Evolutionary conservation across 805 yeast genomes (phyloP).

Genomic region (Lipomyces orientalis): DNA sequence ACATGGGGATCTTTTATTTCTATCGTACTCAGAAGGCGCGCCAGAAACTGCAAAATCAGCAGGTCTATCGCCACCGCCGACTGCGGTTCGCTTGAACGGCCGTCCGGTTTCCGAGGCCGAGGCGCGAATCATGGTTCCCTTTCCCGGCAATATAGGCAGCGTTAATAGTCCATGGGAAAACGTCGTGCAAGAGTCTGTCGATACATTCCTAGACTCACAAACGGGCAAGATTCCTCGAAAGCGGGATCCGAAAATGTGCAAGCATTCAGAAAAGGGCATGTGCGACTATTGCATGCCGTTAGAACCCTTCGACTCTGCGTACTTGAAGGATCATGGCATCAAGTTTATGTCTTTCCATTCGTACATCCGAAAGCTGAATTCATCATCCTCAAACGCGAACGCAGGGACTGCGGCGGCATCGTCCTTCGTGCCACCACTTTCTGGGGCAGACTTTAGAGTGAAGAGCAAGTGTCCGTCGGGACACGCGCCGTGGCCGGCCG

Average conservation of each 20-base stretch:
- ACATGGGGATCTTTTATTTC: slow-evolving; percentile 65
- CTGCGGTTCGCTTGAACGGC: slow-evolving; percentile 34
- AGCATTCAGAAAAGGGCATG: slow-evolving; percentile 94
- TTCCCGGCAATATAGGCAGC: slow-evolving; percentile 13
- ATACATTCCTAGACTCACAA: slow-evolving; percentile 64
- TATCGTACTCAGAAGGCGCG: slow-evolving; percentile 46
- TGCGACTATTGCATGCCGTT: slow-evolving; percentile 96
- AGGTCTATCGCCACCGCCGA: slow-evolving; percentile 5
- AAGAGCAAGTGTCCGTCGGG: slow-evolving; percentile 69
- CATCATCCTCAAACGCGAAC: slow-evolving; percentile 61
- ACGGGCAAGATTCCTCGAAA: slow-evolving; percentile 76
- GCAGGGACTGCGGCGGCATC: slow-evolving; percentile 43
- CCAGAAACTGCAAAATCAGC: slow-evolving; percentile 14
- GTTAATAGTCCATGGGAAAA: slow-evolving; percentile 33
- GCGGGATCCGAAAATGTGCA: slow-evolving; percentile 64
- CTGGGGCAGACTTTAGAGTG: slow-evolving; percentile 72
- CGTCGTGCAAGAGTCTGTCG: slow-evolving; percentile 67
- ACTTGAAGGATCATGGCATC: slow-evolving; percentile 73
- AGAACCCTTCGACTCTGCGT: slow-evolving; percentile 90
- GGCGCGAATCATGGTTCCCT: slow-evolving; percentile 13
- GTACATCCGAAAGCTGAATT: slow-evolving; percentile 72
- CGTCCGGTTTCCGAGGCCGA: slow-evolving; percentile 37
- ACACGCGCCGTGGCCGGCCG: slow-evolving; percentile 92
- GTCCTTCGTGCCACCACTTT: slow-evolving; percentile 80
- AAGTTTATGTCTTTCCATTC: slow-evolving; percentile 91